These are phyloP conservation scores for Cryptococcus depauperatus DNA, from an alignment of 1,284 basidiomycete species.

Conservation along the genomic window DNA sequence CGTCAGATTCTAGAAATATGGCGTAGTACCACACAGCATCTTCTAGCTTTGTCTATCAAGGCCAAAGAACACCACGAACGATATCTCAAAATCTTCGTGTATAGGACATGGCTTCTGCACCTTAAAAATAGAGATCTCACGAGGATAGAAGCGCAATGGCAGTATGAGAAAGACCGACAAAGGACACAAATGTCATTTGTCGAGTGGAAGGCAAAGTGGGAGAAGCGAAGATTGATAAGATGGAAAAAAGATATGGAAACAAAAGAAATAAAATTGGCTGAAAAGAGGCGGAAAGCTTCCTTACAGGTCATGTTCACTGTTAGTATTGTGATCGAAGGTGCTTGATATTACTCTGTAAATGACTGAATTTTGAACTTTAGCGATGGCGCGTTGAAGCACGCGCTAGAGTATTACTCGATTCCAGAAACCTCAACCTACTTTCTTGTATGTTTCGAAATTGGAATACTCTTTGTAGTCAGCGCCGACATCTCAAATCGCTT, in stretches of 20 bases:
- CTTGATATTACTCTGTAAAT: too few species aligned
- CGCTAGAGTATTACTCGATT: slow-evolving; percentile 6
- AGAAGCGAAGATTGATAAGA: slow-evolving; percentile 20
- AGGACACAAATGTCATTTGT: slow-evolving; percentile 11
- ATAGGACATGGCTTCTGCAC: slow-evolving; percentile 22
- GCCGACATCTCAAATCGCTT: background rate
- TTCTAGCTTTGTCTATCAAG: slow-evolving; percentile 24
- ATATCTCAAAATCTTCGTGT: slow-evolving; percentile 11
- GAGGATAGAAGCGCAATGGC: slow-evolving; percentile 7
- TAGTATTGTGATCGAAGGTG: too few species aligned
- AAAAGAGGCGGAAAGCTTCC: slow-evolving; percentile 4
- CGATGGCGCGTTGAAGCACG: slow-evolving; percentile 12
- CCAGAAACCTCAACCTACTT: background rate
- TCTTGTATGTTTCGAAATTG: slow-evolving; percentile 4
- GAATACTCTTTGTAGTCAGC: background rate
- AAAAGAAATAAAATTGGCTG: slow-evolving; percentile 16
- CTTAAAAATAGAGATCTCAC: slow-evolving; percentile 16
- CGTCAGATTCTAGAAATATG: slow-evolving; percentile 34
- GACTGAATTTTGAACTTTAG: too few species aligned
- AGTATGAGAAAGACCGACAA: background rate
- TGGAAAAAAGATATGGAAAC: slow-evolving; percentile 31
- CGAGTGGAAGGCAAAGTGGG: slow-evolving; percentile 22
- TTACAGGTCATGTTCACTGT: too few species aligned
- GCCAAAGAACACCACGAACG: slow-evolving; percentile 29
- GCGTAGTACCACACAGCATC: slow-evolving; percentile 17